Percentiles rank a stretch among this genome's conserved stretches.
These are phyloP conservation scores for Scheffersomyces ergatensis DNA, from an alignment of 805 yeast genomes.

Conservation along the genomic window DNA sequence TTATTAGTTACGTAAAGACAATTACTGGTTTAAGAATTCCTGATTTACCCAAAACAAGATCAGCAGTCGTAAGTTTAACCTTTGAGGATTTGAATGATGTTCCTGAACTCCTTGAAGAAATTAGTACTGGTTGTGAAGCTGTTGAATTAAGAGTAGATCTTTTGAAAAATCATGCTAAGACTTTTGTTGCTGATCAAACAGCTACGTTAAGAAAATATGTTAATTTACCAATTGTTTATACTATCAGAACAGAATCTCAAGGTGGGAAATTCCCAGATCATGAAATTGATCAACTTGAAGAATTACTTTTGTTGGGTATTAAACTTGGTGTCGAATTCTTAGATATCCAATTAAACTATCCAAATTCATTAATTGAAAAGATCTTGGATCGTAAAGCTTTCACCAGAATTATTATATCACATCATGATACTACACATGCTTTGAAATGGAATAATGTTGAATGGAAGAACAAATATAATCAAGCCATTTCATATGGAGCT, in stretches of 20 bases:
- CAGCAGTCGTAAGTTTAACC: slow-evolving; percentile 73
- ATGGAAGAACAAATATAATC: slow-evolving; percentile 72
- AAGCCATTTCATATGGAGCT: slow-evolving; percentile 61
- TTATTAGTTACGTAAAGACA: slow-evolving; percentile 54
- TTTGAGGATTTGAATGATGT: slow-evolving; percentile 54
- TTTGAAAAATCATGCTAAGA: slow-evolving; percentile 46
- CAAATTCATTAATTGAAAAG: slow-evolving; percentile 51
- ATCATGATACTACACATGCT: slow-evolving; percentile 67
- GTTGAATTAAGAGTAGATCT: slow-evolving; percentile 82
- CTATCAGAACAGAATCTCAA: slow-evolving; percentile 73
- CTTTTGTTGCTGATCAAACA: slow-evolving; percentile 71
- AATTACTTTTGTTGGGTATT: slow-evolving; percentile 59
- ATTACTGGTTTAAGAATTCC: slow-evolving; percentile 55
- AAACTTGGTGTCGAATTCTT: slow-evolving; percentile 77
- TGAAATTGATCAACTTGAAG: slow-evolving; percentile 44
- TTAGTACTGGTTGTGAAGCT: slow-evolving; percentile 72
- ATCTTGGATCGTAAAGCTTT: slow-evolving; percentile 52
- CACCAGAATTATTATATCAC: slow-evolving; percentile 78
- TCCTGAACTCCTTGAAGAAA: slow-evolving; percentile 45
- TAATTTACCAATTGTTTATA: slow-evolving; percentile 74
- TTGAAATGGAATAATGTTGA: slow-evolving; percentile 65
- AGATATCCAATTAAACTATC: slow-evolving; percentile 74
- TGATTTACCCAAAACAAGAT: slow-evolving; percentile 45
- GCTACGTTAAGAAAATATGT: slow-evolving; percentile 65
- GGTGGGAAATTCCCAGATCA: slow-evolving; percentile 80